phyloP scores from a whole-genome alignment of 441 rosid species.

The Euphorbia corollata region DNA sequence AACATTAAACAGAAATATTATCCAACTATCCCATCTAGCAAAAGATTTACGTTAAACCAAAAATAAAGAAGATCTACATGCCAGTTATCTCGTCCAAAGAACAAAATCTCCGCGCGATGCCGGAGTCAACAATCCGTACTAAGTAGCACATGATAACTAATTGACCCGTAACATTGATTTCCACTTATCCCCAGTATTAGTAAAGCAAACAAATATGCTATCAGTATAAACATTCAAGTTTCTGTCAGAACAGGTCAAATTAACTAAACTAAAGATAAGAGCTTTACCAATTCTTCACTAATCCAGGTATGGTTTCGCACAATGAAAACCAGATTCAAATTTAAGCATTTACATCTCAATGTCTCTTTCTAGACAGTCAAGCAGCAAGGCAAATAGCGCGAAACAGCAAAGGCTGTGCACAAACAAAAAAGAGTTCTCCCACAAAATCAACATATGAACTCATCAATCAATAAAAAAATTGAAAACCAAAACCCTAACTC shows the following conservation, averaged over 20 bases:
- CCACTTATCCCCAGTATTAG: background rate
- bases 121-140: background rate
- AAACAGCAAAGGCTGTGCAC: background rate
- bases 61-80: no score
- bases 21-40: background rate
- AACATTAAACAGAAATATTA: background rate
- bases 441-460: background rate
- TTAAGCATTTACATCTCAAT: background rate
- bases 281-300: constrained; percentile 5
- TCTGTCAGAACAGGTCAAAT: background rate
- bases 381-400: background rate
- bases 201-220: background rate
- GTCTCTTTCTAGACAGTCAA: background rate
- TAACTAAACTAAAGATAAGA: background rate
- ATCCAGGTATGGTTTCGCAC: background rate
- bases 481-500: constrained; percentile 7
- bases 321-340: constrained; percentile 5
- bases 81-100: background rate
- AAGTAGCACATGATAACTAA: background rate
- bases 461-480: background rate
- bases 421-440: background rate
- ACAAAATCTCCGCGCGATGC: background rate
- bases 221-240: background rate
- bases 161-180: constrained; percentile 10
- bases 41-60: background rate